phyloP scores from a whole-genome alignment of 805 yeast species.

The Blastobotrys peoriensis region DNA sequence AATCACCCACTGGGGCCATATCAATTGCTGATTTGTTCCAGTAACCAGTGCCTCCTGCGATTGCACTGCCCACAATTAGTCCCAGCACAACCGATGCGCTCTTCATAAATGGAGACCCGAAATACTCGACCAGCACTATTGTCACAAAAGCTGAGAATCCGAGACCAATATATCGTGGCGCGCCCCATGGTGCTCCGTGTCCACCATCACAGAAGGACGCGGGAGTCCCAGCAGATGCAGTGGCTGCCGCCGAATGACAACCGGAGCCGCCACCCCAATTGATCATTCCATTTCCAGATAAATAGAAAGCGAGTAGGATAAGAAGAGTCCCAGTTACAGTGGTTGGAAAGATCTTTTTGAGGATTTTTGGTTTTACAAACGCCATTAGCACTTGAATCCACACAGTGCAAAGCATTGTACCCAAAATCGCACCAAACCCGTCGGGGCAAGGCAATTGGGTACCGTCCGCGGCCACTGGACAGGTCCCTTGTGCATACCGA shows the following conservation, averaged over 20 bases:
- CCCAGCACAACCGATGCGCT: constrained; percentile 44
- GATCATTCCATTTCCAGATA: constrained; percentile 55
- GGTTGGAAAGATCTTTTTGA: constrained; percentile 65
- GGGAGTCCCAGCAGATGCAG: too few relatives aligned
- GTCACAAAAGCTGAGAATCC: constrained; percentile 39
- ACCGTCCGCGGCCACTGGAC: constrained; percentile 52
- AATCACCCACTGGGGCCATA: constrained; percentile 38
- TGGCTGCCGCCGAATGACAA: constrained; percentile 28
- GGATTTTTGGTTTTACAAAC: constrained; percentile 54
- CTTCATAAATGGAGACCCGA: constrained; percentile 44
- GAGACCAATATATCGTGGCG: constrained; percentile 39
- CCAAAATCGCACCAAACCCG: constrained; percentile 67
- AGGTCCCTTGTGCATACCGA: constrained; percentile 57
- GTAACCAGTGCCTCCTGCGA: constrained; percentile 43
- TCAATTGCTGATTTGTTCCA: constrained; percentile 28
- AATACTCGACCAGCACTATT: constrained; percentile 38
- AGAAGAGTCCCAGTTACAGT: constrained; percentile 78
- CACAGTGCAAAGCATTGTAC: constrained; percentile 51
- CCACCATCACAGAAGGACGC: constrained; percentile 16
- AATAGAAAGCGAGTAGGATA: constrained; percentile 54
- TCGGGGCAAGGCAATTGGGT: constrained; percentile 59
- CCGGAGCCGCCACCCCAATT: constrained; percentile 72
- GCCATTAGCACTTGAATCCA: constrained; percentile 55
- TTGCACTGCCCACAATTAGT: constrained; percentile 41
- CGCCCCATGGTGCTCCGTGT: constrained; percentile 39